phyloP scores from a whole-genome alignment of 805 yeast species.

The Starmerella stigmatis region DNA sequence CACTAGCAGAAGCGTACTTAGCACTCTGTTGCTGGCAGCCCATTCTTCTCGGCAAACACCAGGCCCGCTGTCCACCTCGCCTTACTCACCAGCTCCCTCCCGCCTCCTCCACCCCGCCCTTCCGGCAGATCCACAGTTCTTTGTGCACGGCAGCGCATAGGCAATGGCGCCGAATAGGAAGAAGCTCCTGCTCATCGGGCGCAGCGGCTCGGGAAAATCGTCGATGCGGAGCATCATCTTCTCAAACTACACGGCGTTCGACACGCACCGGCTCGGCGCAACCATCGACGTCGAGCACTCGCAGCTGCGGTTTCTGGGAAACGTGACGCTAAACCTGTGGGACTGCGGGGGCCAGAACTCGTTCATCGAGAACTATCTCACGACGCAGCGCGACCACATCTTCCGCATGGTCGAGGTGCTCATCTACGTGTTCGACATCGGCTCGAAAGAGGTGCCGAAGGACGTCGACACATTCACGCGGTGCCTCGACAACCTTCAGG shows the following conservation, averaged over 20 bases:
- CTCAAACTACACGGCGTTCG: constrained; percentile 89
- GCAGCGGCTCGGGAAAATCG: constrained; percentile 94
- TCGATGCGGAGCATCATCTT: constrained; percentile 95
- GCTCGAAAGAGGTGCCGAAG: constrained; percentile 78
- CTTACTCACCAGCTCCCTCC: no score
- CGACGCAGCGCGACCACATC: constrained; percentile 80
- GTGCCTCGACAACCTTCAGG: constrained; percentile 68
- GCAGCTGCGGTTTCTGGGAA: constrained; percentile 81
- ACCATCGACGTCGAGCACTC: constrained; percentile 98
- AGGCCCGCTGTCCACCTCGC: no score
- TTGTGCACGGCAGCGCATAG: no score
- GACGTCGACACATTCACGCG: constrained; percentile 86
- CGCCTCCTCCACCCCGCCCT: no score
- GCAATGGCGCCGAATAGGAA: constrained; percentile 34
- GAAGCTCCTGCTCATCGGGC: constrained; percentile 67
- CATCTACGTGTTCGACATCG: constrained; percentile 94
- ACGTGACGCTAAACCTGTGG: constrained; percentile 92
- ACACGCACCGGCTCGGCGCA: constrained; percentile 89
- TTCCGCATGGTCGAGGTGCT: constrained; percentile 92
- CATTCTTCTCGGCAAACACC: no score
- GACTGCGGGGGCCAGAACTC: constrained; percentile 95
- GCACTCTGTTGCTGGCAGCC: no score
- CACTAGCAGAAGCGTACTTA: no score
- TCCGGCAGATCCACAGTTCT: no score
- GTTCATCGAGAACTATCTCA: constrained; percentile 87